Evolutionary conservation across 495 filamentous ascomycete genomes (phyloP), one percentile per base, ranked within the genome.

Genomic region (Neurospora sp.): DNA sequence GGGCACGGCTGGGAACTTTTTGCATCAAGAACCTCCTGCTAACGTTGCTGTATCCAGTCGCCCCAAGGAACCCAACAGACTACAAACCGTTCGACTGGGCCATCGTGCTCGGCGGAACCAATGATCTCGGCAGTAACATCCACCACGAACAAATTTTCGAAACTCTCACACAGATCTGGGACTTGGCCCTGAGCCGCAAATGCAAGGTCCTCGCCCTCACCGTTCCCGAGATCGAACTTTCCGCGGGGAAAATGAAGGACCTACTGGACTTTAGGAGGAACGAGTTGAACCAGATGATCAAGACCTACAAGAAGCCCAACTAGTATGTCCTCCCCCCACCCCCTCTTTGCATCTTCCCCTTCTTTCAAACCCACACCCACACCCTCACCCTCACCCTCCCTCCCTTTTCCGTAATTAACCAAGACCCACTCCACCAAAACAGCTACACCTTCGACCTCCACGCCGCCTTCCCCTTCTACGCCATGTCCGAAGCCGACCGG

Each of bases 191-290:
- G 1, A 70, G 74, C 4, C 78, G 80, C 6, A 83, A 84, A 2
- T 78, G 83, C 53, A 88, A 88, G 42, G 83, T 92, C 1, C 78
- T 92, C 7, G 85, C 89, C 0, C 79, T 91, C 65, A 92, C 89
- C 0, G 82, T 92, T 8, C 89, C 87, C 3, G 89, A 91, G 72
- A n/a, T 77, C 16, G 16, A 39, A 8, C 27, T 31, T 35, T 35
- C 53, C 1, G 53, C 53, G 1, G 75, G 74, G 7, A 73, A 48
- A 4, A 68, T 69, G 48, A 77, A 69, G 16, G 73, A 72, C 65
- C 70, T 76, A 7, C 71, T 85, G 35, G 79, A 85, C 70, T 68
- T 75, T 11, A 81, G 74, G 31, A 81, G 88, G 3, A 77, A 83
- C 22, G 74, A 77, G 65, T 74, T 92, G 74, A 91, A 92, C 71